These are phyloP conservation scores for Hydrangea macrophylla DNA, from an alignment of 148 eudicot genomes.

Conservation along the genomic window DNA sequence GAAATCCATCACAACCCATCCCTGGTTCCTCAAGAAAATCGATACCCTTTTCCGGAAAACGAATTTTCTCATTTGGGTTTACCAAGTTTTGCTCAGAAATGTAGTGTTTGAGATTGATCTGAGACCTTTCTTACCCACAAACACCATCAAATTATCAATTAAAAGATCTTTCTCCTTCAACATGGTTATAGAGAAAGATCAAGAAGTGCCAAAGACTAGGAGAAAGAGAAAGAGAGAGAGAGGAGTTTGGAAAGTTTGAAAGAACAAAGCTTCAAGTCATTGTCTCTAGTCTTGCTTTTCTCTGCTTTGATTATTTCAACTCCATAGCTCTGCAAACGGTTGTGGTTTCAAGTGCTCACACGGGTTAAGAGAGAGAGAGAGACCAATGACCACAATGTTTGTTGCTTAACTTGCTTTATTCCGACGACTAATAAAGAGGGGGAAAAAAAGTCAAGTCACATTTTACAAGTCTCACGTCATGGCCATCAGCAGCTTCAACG, in stretches of 20 bases:
- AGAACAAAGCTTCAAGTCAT: slow-evolving; percentile 12
- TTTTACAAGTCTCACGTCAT: too few relatives aligned
- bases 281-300: neutral
- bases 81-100: slow-evolving; percentile 30
- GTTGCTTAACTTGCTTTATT: too few relatives aligned
- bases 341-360: neutral
- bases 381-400: neutral
- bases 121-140: slow-evolving; percentile 30
- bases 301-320: slow-evolving; percentile 16
- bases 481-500: too few relatives aligned
- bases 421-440: too few relatives aligned
- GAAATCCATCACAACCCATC: slow-evolving; percentile 27
- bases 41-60: slow-evolving; percentile 38
- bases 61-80: slow-evolving; percentile 38
- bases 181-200: too few relatives aligned
- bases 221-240: too few relatives aligned
- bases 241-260: too few relatives aligned
- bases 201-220: too few relatives aligned
- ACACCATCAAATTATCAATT: slow-evolving; percentile 10
- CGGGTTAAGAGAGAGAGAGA: neutral
- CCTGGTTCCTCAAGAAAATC: slow-evolving; percentile 40
- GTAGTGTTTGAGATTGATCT: slow-evolving; percentile 1
- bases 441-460: too few relatives aligned
- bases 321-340: slow-evolving; percentile 20
- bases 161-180: slow-evolving; percentile 31